Base-by-base conservation (phyloP, 1,284 basidiomycete species). In the Bjerkandera adusta region DNA sequence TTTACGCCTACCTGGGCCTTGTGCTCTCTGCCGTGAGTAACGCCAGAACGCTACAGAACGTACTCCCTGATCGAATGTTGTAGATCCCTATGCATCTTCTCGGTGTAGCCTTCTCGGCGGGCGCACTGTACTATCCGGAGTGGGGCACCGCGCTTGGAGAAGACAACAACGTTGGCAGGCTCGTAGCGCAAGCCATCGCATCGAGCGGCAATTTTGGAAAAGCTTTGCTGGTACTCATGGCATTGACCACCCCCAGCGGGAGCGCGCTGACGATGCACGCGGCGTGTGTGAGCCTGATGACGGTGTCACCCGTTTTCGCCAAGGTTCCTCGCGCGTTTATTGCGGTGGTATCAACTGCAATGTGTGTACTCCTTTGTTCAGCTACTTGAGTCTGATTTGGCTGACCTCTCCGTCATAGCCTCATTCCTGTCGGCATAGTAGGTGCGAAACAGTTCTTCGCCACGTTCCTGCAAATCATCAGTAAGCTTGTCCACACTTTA, bases 181-280 rank as follows among this genome's bases (percentile, higher is more conserved):
- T 77, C 18, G 50, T 75, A 8, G 66, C 67, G 0, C 67, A 73
- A 33, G 64, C 73, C 2, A 63, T 77, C 16, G 61, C 61, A 0
- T 71, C 70, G 1, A 70, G 72, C 58, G 66, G 68, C 37, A 68
- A 71, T 6, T 77, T 77, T 48, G 81, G 80, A 25, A 75, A 76
- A 53, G 80, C 85, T 53, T 59, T 85, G 24, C 67, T 83, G 8
- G 76, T 82, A 22, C 49, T 84, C 16, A 62, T 85, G 27, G 66
- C 79, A 0, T 62, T 86, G 46, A 74, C 69, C 7, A 65, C 77
- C 12, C 70, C 77, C 0, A 75, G 76, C 34, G 71, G 75, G 10
- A 72, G 83, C 54, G 87, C 83, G 10, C 83, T 84, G 2, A 83
- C 78, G 11, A 85, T 90, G 76, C 91, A 91, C 60, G 82, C 82